Conservation (phyloP, 192 early-diverging fungal species). For the Mortierella hygrophila region DNA sequence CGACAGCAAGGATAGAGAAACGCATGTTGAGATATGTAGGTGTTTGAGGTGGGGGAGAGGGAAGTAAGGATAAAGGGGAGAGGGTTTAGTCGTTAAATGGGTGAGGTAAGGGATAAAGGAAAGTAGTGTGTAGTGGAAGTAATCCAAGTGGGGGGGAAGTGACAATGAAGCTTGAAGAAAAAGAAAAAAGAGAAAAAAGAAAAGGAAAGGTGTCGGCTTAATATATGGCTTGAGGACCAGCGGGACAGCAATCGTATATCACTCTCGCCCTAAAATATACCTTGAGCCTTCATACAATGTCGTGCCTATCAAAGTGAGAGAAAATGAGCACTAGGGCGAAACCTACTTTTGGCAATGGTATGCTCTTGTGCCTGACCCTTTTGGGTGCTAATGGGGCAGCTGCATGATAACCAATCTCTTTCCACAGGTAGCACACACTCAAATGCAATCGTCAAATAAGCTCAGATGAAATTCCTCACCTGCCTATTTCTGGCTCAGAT, state of each 20-base stretch:
- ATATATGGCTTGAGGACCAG: neutral
- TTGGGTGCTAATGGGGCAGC: neutral
- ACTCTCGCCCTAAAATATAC: neutral
- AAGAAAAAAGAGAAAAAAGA: conserved; percentile 11
- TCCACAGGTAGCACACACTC: neutral
- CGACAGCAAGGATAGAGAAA: conserved; percentile 31
- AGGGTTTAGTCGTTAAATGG: neutral
- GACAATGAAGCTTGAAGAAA: conserved; percentile 19
- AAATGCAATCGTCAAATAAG: too few relatives aligned
- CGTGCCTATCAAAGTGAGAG: neutral
- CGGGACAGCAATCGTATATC: neutral
- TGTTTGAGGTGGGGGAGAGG: neutral
- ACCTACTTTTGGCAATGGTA: neutral
- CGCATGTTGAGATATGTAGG: conserved; percentile 35
- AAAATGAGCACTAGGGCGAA: neutral
- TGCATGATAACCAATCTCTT: neutral
- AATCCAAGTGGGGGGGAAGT: conserved; percentile 38
- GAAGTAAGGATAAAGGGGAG: neutral
- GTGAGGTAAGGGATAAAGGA: neutral
- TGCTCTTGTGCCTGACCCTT: neutral
- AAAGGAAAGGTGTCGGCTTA: neutral
- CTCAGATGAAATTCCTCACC: too few relatives aligned
- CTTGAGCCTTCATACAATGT: neutral
- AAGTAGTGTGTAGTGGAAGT: conserved; percentile 19
- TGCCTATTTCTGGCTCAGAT: too few relatives aligned